These are phyloP conservation scores for Neoboletus brunneissimus DNA, from an alignment of 768 basidiomycete genomes.

Conservation along the genomic window DNA sequence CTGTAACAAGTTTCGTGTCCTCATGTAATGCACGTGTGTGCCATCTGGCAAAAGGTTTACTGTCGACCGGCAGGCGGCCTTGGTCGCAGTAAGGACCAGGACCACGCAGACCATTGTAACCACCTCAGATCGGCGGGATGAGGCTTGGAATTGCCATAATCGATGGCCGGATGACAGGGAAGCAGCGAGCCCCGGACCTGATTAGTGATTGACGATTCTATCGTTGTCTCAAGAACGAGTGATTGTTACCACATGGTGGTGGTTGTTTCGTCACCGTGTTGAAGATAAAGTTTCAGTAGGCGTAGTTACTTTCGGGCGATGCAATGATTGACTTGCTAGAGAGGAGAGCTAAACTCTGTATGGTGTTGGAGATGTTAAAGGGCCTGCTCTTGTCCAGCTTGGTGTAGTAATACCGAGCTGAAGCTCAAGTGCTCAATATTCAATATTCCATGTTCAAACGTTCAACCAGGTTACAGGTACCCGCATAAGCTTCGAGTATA, in stretches of 20 bases:
- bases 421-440: too few species aligned
- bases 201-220: not conserved
- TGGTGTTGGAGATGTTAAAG: not conserved
- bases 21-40: not conserved
- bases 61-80: not conserved
- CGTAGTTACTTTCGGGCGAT: too few species aligned
- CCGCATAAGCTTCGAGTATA: not conserved
- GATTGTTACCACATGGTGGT: not conserved
- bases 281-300: not conserved
- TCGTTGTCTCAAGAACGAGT: not conserved
- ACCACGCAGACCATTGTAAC: not conserved
- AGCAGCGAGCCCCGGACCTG: not conserved
- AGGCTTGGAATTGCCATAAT: too few species aligned
- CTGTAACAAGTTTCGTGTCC: not conserved
- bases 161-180: too few species aligned
- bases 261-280: too few species aligned
- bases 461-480: too few species aligned
- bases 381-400: too few species aligned
- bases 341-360: too few species aligned
- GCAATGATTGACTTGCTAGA: too few species aligned
- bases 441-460: too few species aligned
- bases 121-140: too few species aligned
- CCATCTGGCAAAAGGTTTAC: not conserved
- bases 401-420: too few species aligned
- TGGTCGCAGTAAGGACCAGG: not conserved